phyloP scores from a whole-genome alignment of 257 asterid species.

The Cordia subcordata region DNA sequence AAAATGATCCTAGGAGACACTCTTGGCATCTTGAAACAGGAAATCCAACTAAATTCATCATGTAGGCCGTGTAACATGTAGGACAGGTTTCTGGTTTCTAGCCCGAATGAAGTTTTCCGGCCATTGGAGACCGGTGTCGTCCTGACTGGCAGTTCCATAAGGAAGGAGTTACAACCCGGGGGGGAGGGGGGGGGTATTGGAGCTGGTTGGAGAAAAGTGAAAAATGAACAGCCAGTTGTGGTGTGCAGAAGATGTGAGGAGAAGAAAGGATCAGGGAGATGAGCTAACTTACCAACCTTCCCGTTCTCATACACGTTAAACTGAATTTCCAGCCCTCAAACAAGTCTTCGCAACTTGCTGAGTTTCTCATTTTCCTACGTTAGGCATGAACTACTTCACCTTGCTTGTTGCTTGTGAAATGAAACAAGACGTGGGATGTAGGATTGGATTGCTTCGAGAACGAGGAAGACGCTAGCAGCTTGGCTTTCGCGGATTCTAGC shows the following conservation, averaged over 20 bases:
- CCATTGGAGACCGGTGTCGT: constrained; percentile 23
- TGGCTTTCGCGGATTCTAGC: constrained; percentile 18
- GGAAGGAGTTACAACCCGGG: constrained; percentile 6
- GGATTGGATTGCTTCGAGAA: constrained; percentile 15
- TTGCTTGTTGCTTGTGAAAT: not conserved
- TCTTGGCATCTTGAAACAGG: constrained; percentile 17
- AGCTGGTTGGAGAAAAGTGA: too few relatives aligned
- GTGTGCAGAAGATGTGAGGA: constrained; percentile 4
- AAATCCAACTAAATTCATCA: constrained; percentile 24
- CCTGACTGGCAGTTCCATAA: constrained; percentile 61
- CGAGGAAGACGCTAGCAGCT: constrained; percentile 8
- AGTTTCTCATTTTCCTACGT: too few relatives aligned
- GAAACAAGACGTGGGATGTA: constrained; percentile 17
- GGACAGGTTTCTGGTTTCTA: constrained; percentile 51
- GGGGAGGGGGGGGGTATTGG: not conserved
- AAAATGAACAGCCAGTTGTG: constrained; percentile 12
- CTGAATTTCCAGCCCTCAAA: too few relatives aligned
- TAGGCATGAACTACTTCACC: too few relatives aligned
- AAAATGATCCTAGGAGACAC: constrained; percentile 37
- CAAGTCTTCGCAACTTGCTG: too few relatives aligned
- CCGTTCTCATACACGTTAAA: not conserved
- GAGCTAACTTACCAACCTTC: constrained; percentile 71
- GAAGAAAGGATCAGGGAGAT: constrained; percentile 31
- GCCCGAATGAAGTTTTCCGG: constrained; percentile 25
- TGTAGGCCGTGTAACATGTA: constrained; percentile 28